Evolutionary conservation across 225 moss, liverwort and hornwort genomes (phyloP), one percentile per base, ranked within the genome.

Genomic region (Pseudoscleropodium purum): DNA sequence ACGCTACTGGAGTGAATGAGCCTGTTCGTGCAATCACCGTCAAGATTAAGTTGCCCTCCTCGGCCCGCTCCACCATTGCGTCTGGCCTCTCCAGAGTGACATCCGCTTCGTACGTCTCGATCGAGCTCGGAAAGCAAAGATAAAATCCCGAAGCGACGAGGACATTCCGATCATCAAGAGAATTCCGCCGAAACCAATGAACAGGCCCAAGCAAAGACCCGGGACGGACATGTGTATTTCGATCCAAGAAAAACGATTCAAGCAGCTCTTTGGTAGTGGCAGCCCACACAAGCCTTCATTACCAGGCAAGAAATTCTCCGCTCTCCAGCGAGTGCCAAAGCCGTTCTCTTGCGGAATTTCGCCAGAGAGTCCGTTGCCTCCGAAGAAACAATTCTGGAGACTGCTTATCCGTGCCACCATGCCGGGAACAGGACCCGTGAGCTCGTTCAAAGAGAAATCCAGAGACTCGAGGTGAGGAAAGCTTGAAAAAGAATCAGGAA

Each of bases 391-490:
- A 59, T 54, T 47, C 79, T 64, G 89, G 39, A 91, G 59, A 18
- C 11, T 34, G 25, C 52, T 72, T 84, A 81, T 66, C 47, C 33
- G 14, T 30, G 79, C 52, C 11, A 92, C 43, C 66, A 74, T 87
- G 27, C 27, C 18, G 37, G 89, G 87, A 83, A 92, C 84, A 47
- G 25, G 79, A 16, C 92, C 91, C 1, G 51, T 83, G 85, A 91
- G 80, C 73, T 67, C 60, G 61, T 92, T 92, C 65, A 29, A 13
- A 6, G 79, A 89, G 34, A 92, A 49, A 56, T 88, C 90, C 36
- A 92, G 92, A 23, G 86, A 86, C 82, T 90, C 88, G 29, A 90
- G 79, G 39, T 74, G 79, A 59, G 64, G 73, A 37, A 84, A 87
- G 80, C 81, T 90, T 39, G 79, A 10, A 6, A 13, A 25, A 13